Evolutionary conservation across 2,329 filamentous ascomycete genomes (phyloP).

Genomic region (Fusarium tjaetaba): DNA sequence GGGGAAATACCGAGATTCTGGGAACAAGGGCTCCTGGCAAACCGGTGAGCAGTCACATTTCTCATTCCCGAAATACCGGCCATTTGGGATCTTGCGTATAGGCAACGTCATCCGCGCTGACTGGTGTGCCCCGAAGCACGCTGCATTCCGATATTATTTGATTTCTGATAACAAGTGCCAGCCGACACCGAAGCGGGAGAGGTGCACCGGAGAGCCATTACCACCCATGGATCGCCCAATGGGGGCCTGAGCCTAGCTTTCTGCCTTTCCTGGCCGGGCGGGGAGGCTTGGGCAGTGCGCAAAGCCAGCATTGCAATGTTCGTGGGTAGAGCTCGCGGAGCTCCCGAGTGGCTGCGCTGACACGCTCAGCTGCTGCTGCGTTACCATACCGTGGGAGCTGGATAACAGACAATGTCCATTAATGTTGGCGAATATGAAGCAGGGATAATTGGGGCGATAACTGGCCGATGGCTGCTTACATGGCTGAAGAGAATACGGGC

Average conservation of each 20-base stretch:
- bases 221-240: not conserved
- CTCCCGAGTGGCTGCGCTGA: constrained; percentile 29
- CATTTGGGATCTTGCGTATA: constrained; percentile 21
- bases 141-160: constrained; percentile 16
- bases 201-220: constrained; percentile 7
- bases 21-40: constrained; percentile 36
- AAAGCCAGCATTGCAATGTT: constrained; percentile 1
- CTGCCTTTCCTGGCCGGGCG: not conserved
- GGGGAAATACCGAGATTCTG: constrained; percentile 32
- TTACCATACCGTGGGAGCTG: constrained; percentile 13
- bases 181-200: constrained; percentile 14
- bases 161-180: constrained; percentile 20
- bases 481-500: constrained; percentile 13
- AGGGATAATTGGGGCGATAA: not conserved
- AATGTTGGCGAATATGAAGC: not conserved
- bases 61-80: constrained; percentile 25
- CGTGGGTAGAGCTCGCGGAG: constrained; percentile 13
- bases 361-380: constrained; percentile 8
- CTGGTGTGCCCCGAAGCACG: constrained; percentile 2
- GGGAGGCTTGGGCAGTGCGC: constrained; percentile 3
- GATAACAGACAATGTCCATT: not conserved
- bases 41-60: constrained; percentile 40
- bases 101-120: constrained; percentile 23
- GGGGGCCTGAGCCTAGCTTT: not conserved
- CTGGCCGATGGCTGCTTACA: constrained; percentile 11